Base-by-base conservation (phyloP, 2,329 filamentous ascomycete genomes). In the Lizonia empirigonia region DNA sequence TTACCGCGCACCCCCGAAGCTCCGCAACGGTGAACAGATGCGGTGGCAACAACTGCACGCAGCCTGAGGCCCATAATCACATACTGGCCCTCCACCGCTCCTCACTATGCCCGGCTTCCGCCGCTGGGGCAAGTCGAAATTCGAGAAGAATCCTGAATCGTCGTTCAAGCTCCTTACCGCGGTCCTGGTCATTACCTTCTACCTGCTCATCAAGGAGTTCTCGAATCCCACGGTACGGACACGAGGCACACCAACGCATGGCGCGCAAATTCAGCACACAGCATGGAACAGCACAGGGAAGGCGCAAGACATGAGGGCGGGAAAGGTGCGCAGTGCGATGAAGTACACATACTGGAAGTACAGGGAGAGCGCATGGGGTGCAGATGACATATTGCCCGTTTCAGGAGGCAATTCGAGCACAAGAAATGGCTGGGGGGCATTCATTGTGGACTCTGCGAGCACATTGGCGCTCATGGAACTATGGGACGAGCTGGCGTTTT, bases 351-450 rank as follows among this genome's bases (percentile, higher is more conserved):
- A 74, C 37, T 65, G 64, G 60, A 72, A 69, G 44, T 77, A 77
- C 52, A 62, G 62, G 40, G 59, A 72, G 55, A 60, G 67, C 40
- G 73, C 74, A 4, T 77, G 74, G 74, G 74, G 74, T 6, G 63
- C 59, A 35, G 74, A 76, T 52, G 73, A 74, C 19, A 69, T 76
- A 15, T 38, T 64, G 39, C 74, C 74, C 22, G 71, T 76, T 7
- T 68, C 69, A 18, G 74, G 74, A 7, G 65, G 62, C 3, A 64
- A 62, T 32, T 64, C 59, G 18, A 69, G 65, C 35, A 72, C 63
- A 6, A 63, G 72, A 27, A 75, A 76, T 56, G 74, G 74, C 13
- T 76, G 74, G 74, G 74, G 74, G 7, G 74, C 71, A 5, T 75
- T 75, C 56, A 75, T 76, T 15, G 73, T 77, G 3, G 74, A 76